Conservation (phyloP, 2,329 filamentous ascomycete genomes). For the Colletotrichum truncatum region DNA sequence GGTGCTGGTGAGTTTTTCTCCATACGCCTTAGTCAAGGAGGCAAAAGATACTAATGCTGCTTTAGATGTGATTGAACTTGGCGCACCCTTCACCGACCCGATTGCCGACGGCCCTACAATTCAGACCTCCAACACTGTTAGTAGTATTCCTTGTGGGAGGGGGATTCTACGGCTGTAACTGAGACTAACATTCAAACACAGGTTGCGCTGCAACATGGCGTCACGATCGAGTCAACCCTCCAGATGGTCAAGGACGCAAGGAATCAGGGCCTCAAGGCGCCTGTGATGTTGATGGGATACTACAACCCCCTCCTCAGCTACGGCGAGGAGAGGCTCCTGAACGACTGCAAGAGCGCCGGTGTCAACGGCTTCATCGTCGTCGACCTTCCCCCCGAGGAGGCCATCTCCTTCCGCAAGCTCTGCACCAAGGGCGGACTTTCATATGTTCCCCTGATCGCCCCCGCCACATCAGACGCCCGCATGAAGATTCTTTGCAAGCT, state of each 20-base stretch:
- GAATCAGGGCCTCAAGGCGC: slow-evolving; percentile 78
- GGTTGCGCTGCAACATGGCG: slow-evolving; percentile 85
- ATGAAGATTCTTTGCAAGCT: slow-evolving; percentile 98
- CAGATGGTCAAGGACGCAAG: slow-evolving; percentile 86
- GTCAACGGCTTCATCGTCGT: slow-evolving; percentile 98
- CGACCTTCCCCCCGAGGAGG: slow-evolving; percentile 95
- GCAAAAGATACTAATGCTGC: neutral
- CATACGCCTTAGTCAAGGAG: neutral
- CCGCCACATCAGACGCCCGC: slow-evolving; percentile 88
- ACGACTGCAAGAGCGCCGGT: slow-evolving; percentile 84
- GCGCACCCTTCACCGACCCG: slow-evolving; percentile 96
- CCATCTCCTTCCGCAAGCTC: slow-evolving; percentile 86
- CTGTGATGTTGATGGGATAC: slow-evolving; percentile 97
- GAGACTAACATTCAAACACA: slow-evolving; percentile 32
- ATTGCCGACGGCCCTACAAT: slow-evolving; percentile 98
- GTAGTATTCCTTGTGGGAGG: slow-evolving; percentile 34
- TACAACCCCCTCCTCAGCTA: slow-evolving; percentile 97
- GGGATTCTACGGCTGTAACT: neutral
- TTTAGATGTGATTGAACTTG: slow-evolving; percentile 91
- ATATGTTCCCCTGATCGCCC: slow-evolving; percentile 96
- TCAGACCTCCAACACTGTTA: slow-evolving; percentile 90
- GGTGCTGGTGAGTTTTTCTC: slow-evolving; percentile 75
- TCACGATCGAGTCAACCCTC: slow-evolving; percentile 82
- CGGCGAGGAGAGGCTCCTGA: slow-evolving; percentile 88
- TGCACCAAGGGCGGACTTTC: slow-evolving; percentile 85